Evolutionary conservation across 164 flowering plant species (phyloP), one percentile per base, ranked within the genome.

Genomic region (Macadamia tetraphylla): DNA sequence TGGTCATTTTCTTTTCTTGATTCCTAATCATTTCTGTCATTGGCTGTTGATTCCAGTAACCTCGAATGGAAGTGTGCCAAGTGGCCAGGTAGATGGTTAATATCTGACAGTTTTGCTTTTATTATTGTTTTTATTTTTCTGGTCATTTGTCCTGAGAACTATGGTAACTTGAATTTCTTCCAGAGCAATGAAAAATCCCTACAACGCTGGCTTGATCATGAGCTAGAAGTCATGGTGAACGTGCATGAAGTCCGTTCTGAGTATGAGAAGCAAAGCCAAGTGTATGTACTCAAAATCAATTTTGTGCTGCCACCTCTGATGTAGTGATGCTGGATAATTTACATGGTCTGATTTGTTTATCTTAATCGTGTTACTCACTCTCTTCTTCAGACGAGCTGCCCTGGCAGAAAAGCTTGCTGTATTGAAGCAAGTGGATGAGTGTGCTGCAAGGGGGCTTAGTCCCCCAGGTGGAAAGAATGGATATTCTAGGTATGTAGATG

Each of bases 231-330:
- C 68, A 86, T 90, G 93, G 99, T 95, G 73, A 90, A 95, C 75
- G 94, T 92, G 75, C 99, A 92, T 80, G 99, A 95, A 89, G 99
- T 95, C 77, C 97, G 94, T 77, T 79, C 72, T 44, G 99, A 95
- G 74, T 95, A 92, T 75, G 99, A 95, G 81, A 95, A 88, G 77
- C 99, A 95, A 81, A 90, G 95, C 65, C 92, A 95, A 89, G 98
- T 90, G 99, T 95, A 92, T 70, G 97, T 71, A 58, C 29, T 58
- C 58, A 42, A 9, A 68, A 58, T 58, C 62, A 55, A 58, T 23
- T 29, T 15, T 53, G 6, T 67, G 63, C 31, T 32, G 6, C 12
- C 29, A 18, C 18, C 23, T 71, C 46, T 32, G 44, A 18, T 67
- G 12, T 51, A 40, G 17, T 32, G 44, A 18, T 67, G 12, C 43